Evolutionary conservation across 73 alveolate species (phyloP).

Genomic region (Blepharisma stoltei): DNA sequence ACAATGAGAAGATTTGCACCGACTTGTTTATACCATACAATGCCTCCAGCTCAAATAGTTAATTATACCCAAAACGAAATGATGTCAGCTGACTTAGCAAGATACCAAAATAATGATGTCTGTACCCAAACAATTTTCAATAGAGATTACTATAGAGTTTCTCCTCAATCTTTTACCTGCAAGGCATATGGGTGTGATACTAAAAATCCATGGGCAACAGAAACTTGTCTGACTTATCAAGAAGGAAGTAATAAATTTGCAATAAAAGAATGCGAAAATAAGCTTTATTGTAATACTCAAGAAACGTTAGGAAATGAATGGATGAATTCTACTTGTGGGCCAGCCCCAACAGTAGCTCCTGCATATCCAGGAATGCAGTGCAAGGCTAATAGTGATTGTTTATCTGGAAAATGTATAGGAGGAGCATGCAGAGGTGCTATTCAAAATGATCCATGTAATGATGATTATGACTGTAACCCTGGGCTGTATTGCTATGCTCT

Average conservation of each 20-base stretch:
- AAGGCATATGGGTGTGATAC: background rate
- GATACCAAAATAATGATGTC: background rate
- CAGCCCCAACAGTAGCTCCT: no score
- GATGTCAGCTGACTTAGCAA: background rate
- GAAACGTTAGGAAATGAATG: no score
- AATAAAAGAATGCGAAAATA: background rate
- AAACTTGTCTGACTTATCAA: background rate
- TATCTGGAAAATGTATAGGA: no score
- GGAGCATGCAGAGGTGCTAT: no score
- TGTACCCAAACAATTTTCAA: background rate
- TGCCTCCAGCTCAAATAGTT: background rate
- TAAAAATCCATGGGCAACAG: background rate
- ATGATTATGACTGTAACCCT: no score
- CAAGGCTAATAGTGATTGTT: no score
- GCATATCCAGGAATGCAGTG: no score
- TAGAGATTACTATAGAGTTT: background rate
- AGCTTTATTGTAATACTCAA: no score
- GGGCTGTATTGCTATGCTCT: no score
- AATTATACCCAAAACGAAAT: background rate
- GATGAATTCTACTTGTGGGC: no score
- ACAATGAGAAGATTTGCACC: background rate
- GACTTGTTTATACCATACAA: background rate
- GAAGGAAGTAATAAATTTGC: slow-evolving; percentile 5
- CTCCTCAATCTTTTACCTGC: background rate
- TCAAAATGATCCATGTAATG: no score